Evolutionary conservation across 306 rosid genomes (phyloP).

Genomic region (Psophocarpus tetragonolobus): DNA sequence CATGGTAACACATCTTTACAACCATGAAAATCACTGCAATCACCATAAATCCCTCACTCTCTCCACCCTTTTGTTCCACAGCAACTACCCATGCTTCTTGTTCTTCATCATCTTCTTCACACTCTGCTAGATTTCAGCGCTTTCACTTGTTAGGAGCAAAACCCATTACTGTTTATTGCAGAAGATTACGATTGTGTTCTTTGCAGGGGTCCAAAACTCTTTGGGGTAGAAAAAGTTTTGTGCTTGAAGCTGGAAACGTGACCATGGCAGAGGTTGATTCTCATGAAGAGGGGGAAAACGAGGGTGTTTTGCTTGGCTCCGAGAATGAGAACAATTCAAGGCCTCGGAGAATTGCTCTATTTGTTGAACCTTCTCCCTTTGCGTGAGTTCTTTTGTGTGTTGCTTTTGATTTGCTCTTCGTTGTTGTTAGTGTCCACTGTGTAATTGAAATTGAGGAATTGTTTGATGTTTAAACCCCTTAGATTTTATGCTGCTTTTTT

Average conservation of each 20-base stretch:
- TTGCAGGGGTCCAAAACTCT: constrained; percentile 22
- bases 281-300: constrained; percentile 52
- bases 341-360: constrained; percentile 96
- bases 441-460: constrained; percentile 1
- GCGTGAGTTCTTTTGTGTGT: constrained; percentile 62
- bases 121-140: constrained; percentile 25
- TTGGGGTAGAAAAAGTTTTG: constrained; percentile 36
- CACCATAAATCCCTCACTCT: constrained; percentile 63
- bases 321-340: constrained; percentile 54
- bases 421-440: neutral
- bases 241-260: constrained; percentile 52
- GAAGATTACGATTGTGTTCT: constrained; percentile 34
- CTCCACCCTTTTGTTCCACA: constrained; percentile 44
- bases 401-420: neutral
- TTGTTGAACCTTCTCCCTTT: constrained; percentile 98
- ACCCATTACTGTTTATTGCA: constrained; percentile 44
- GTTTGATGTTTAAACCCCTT: constrained; percentile 13
- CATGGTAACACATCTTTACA: constrained; percentile 4
- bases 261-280: constrained; percentile 49
- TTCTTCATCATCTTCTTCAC: constrained; percentile 13
- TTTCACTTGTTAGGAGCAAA: constrained; percentile 37
- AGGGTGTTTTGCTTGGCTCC: constrained; percentile 54
- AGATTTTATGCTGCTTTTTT: neutral
- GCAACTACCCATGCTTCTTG: constrained; percentile 25
- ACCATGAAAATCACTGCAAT: constrained; percentile 50